Evolutionary conservation across 495 filamentous ascomycete species (phyloP), one percentile per base, ranked within the genome.

Genomic region (Monascus purpureus): DNA sequence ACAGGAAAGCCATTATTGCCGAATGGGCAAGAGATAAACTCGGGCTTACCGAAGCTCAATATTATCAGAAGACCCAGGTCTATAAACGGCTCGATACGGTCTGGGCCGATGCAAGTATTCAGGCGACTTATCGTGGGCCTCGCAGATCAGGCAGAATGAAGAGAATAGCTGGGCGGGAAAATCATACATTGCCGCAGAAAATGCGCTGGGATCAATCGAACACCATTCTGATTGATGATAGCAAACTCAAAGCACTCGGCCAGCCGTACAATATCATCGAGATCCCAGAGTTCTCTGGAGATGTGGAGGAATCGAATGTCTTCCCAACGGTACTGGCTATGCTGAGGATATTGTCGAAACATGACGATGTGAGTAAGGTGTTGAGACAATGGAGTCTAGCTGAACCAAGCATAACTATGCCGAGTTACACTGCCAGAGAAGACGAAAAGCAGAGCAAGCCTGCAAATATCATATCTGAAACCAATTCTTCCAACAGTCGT

Each of bases 201-300:
- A 4, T 12, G 0, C 40, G 41, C 17, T 97, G 84, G 82, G 59
- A 67, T 38, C 88, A 93, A 53, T 61, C 56, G n/a, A 88, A 95
- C 50, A 96, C 90, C 0, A 58, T 97, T 18, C 60, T 97, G 8
- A 75, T 96, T 14, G 90, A 97, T 40, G 92, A 96, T 52, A 77
- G 72, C 29, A 47, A 46, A 8, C 56, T 80, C 38, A 97, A 96
- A 60, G 90, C 78, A 2, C 61, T 65, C 31, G 75, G 68, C 35
- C 80, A 97, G 49, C 92, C 92, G 0, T 73, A 68, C 56, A 97
- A 96, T 36, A 68, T 84, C 13, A 52, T 96, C 8, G 60, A 77
- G 38, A 63, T 96, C 20, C 77, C 83, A 0, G 85, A 90, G 46
- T 94, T 88, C 47, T 49, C 41, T 1, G 53, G 50, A 4, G 31